phyloP scores from a whole-genome alignment of 2,329 filamentous ascomycete genomes.

The Calonectria multiphialidica region DNA sequence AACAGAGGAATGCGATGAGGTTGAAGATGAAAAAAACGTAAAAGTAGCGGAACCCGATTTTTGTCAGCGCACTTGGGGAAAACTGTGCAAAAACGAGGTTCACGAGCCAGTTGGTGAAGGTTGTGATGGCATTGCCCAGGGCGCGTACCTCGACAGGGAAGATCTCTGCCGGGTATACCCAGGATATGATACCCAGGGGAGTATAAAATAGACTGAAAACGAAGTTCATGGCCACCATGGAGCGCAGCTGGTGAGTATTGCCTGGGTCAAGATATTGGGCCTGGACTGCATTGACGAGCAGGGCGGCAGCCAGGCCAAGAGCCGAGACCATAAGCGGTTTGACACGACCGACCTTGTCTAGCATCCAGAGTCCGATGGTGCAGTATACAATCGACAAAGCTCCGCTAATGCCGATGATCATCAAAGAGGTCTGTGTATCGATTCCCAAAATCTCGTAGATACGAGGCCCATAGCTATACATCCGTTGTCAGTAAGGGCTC shows the following conservation, averaged over 20 bases:
- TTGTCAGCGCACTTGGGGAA: conserved; percentile 56
- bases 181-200: conserved; percentile 57
- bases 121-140: conserved; percentile 44
- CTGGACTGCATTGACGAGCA: conserved; percentile 46
- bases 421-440: conserved; percentile 56
- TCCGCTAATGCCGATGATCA: conserved; percentile 64
- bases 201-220: conserved; percentile 48
- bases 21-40: conserved; percentile 45
- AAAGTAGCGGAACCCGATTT: conserved; percentile 60
- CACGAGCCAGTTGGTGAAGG: conserved; percentile 47
- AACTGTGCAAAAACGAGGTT: conserved; percentile 62
- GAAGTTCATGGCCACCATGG: conserved; percentile 49
- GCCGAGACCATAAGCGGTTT: conserved; percentile 60
- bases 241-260: conserved; percentile 42
- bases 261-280: conserved; percentile 40
- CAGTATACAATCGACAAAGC: conserved; percentile 62
- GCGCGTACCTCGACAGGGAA: conserved; percentile 51
- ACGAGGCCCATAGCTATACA: conserved; percentile 40
- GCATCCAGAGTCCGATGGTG: conserved; percentile 56
- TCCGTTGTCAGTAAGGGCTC: conserved; percentile 10
- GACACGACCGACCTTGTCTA: conserved; percentile 61
- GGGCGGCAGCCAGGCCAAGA: conserved; percentile 39
- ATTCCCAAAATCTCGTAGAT: conserved; percentile 60
- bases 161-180: conserved; percentile 55
- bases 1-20: conserved; percentile 37